phyloP scores from a whole-genome alignment of 2,329 filamentous ascomycete genomes.

The Monilinia polystroma region DNA sequence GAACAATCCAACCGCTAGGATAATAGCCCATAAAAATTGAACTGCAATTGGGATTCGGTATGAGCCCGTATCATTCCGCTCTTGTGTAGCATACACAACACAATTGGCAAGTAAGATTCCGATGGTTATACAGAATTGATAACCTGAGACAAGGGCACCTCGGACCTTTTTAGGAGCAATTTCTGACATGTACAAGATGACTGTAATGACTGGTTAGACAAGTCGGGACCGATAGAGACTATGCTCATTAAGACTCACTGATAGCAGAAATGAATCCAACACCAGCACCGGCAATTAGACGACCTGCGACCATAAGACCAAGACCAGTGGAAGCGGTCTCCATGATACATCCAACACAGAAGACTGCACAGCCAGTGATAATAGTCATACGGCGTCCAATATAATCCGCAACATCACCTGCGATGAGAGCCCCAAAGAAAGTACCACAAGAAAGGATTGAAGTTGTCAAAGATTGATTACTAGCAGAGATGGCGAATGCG shows the following conservation, averaged over 20 bases:
- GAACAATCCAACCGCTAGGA: constrained; percentile 70
- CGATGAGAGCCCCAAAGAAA: constrained; percentile 77
- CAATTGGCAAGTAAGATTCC: constrained; percentile 73
- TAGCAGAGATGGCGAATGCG: constrained; percentile 44
- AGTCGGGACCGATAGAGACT: constrained; percentile 59
- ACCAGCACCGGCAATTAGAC: constrained; percentile 73
- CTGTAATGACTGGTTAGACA: constrained; percentile 46
- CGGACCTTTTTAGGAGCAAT: constrained; percentile 67
- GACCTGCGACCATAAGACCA: constrained; percentile 53
- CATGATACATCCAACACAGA: constrained; percentile 63
- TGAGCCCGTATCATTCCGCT: constrained; percentile 59
- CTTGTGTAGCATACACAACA: constrained; percentile 70
- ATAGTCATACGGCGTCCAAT: constrained; percentile 71
- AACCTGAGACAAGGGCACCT: constrained; percentile 74
- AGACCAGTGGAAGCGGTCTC: constrained; percentile 60
- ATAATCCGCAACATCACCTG: constrained; percentile 74
- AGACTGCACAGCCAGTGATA: constrained; percentile 61
- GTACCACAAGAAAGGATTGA: constrained; percentile 71
- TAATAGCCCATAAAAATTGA: constrained; percentile 77
- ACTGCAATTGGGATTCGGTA: constrained; percentile 81
- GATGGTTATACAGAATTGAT: constrained; percentile 81
- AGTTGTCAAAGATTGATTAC: constrained; percentile 61
- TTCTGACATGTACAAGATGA: constrained; percentile 75
- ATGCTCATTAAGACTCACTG: constrained; percentile 37
- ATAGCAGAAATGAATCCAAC: constrained; percentile 79